A percentile compares a stretch with the other conserved stretches of the same genome.
Conservation (phyloP, 73 alveolate genomes). For the Diophrys sp. region DNA sequence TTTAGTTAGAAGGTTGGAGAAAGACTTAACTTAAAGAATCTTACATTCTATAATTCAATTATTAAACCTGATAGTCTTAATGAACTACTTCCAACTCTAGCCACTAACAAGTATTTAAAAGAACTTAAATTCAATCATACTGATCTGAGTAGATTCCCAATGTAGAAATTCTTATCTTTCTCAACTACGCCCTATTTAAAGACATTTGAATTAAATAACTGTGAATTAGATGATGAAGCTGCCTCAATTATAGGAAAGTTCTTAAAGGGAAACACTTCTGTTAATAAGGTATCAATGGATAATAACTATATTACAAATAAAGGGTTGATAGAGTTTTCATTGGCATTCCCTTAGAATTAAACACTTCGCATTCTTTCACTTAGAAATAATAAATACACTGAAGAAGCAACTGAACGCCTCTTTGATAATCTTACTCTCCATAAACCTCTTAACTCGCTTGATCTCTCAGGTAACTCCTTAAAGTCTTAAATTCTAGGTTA, state of each 20-base stretch:
- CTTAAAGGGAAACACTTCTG: not conserved
- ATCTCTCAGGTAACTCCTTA: not conserved
- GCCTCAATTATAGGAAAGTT: not conserved
- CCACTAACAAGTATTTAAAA: too few species aligned
- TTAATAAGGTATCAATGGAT: not conserved
- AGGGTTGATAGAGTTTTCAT: not conserved
- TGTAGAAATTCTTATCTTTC: too few species aligned
- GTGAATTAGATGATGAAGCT: too few species aligned
- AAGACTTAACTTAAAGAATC: too few species aligned
- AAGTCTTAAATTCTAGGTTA: not conserved
- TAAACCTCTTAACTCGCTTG: not conserved
- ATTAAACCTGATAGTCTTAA: too few species aligned
- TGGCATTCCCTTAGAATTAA: not conserved
- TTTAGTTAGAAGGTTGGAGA: too few species aligned
- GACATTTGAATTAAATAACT: too few species aligned
- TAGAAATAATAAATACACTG: not conserved
- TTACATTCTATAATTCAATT: too few species aligned
- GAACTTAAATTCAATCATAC: too few species aligned
- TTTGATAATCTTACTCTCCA: not conserved
- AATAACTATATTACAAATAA: not conserved
- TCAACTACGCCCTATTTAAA: too few species aligned
- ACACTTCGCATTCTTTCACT: not conserved
- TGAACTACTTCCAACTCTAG: too few species aligned
- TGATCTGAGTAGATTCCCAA: too few species aligned
- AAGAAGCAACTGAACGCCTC: not conserved